phyloP scores from a whole-genome alignment of 495 filamentous ascomycete species.

The Daldinia vernicosa region DNA sequence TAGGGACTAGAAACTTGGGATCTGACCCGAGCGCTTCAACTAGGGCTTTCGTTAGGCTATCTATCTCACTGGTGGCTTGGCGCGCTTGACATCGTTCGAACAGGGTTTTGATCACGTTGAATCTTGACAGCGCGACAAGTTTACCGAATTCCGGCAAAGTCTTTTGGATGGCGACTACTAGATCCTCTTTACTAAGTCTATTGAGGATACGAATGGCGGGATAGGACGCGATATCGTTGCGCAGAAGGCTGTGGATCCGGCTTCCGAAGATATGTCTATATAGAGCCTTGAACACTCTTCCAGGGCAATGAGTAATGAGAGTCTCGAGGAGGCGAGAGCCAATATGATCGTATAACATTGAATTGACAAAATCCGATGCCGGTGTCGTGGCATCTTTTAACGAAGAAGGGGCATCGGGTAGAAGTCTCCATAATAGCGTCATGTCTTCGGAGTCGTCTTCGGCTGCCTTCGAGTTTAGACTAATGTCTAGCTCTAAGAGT shows the following conservation, averaged over 20 bases:
- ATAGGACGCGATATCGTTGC: constrained; percentile 89
- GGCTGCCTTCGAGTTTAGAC: constrained; percentile 70
- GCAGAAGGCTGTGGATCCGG: constrained; percentile 76
- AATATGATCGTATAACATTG: constrained; percentile 85
- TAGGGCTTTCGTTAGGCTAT: constrained; percentile 67
- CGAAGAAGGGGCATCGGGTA: constrained; percentile 56
- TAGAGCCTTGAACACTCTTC: constrained; percentile 86
- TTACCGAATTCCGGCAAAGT: constrained; percentile 73
- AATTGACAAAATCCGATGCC: constrained; percentile 74
- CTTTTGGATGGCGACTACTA: constrained; percentile 71
- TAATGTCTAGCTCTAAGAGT: constrained; percentile 82
- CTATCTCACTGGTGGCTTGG: constrained; percentile 62
- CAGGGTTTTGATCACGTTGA: constrained; percentile 78
- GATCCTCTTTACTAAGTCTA: constrained; percentile 82
- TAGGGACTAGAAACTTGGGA: constrained; percentile 61
- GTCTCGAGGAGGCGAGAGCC: constrained; percentile 90
- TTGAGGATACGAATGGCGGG: constrained; percentile 82
- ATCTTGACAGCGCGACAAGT: constrained; percentile 76
- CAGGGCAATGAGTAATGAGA: constrained; percentile 79
- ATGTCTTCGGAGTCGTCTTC: constrained; percentile 49
- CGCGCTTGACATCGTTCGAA: constrained; percentile 84
- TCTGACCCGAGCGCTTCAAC: constrained; percentile 65
- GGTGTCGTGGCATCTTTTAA: constrained; percentile 53
- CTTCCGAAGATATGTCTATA: constrained; percentile 78
- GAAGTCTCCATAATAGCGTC: constrained; percentile 52